A percentile compares a stretch with the other conserved stretches of the same genome.
These are phyloP conservation scores for Lyophyllum decastes DNA, from an alignment of 768 basidiomycete genomes.

Conservation along the genomic window DNA sequence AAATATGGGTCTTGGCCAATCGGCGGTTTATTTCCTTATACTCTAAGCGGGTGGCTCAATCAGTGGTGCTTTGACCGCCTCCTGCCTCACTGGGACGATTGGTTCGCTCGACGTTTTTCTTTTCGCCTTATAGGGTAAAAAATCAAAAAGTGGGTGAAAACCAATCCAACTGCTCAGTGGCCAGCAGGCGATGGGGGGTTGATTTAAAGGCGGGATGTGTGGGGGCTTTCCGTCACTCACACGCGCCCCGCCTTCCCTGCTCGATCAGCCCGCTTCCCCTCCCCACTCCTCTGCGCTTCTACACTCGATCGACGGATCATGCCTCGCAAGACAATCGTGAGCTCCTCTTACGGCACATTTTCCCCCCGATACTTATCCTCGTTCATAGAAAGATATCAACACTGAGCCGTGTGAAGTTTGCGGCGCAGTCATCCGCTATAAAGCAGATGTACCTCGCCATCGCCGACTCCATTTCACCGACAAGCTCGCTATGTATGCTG, in stretches of 20 bases:
- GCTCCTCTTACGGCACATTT: not conserved
- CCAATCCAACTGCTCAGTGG: conserved; percentile 15
- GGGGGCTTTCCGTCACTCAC: not conserved
- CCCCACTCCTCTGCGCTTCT: not conserved
- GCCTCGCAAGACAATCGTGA: conserved; percentile 8
- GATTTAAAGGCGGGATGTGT: conserved; percentile 8
- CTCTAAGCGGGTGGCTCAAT: conserved; percentile 11
- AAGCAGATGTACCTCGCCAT: conserved; percentile 21
- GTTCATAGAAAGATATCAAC: conserved; percentile 17
- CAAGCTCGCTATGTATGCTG: conserved; percentile 13
- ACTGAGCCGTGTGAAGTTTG: conserved; percentile 19
- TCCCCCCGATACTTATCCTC: not conserved
- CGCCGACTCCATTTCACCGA: conserved; percentile 15
- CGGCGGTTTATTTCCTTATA: conserved; percentile 18
- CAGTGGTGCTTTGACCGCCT: conserved; percentile 15
- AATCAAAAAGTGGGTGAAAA: conserved; percentile 16
- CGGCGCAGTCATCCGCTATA: conserved; percentile 20
- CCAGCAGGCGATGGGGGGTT: conserved; percentile 3
- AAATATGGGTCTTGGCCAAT: conserved; percentile 12
- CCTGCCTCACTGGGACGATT: conserved; percentile 19
- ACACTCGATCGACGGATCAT: conserved; percentile 8
- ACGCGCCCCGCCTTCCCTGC: conserved; percentile 7
- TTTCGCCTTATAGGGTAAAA: conserved; percentile 15
- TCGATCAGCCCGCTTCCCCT: not conserved
- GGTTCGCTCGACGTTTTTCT: conserved; percentile 12